phyloP scores from a whole-genome alignment of 2,329 filamentous ascomycete genomes.

The Sordariomycetes sp. region DNA sequence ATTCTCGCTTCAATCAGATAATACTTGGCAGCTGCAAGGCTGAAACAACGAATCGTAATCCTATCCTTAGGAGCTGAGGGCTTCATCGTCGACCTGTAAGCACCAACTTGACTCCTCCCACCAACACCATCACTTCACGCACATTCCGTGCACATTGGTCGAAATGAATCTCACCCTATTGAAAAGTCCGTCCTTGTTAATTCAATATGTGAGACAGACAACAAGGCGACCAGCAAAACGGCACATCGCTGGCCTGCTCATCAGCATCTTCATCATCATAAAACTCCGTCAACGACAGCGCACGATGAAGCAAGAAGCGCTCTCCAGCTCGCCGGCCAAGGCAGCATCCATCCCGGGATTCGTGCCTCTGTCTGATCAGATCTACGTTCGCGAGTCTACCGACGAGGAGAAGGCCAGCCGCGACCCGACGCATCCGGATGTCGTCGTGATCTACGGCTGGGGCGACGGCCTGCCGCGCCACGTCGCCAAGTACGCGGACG shows the following conservation, averaged over 20 bases:
- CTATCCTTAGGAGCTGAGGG: too few species aligned
- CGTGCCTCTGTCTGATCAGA: slow-evolving; percentile 33
- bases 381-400: slow-evolving; percentile 32
- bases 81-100: too few species aligned
- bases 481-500: slow-evolving; percentile 44
- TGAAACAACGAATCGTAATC: too few species aligned
- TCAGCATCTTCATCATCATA: slow-evolving; percentile 2
- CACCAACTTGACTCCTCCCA: too few species aligned
- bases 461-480: slow-evolving; percentile 46
- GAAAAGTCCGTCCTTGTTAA: too few species aligned
- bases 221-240: slow-evolving; percentile 1
- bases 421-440: slow-evolving; percentile 25
- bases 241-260: slow-evolving; percentile 3
- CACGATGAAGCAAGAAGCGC: not conserved
- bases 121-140: too few species aligned
- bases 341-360: slow-evolving; percentile 30
- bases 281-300: slow-evolving; percentile 1
- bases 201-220: too few species aligned
- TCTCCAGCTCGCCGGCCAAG: slow-evolving; percentile 6
- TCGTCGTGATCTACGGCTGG: slow-evolving; percentile 47
- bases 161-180: too few species aligned
- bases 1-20: too few species aligned
- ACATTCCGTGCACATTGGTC: too few species aligned
- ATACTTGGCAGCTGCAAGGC: too few species aligned
- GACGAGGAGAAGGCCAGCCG: slow-evolving; percentile 4